Base-by-base conservation (phyloP, 2,329 filamentous ascomycete species). In the Cercospora nicotianae region DNA sequence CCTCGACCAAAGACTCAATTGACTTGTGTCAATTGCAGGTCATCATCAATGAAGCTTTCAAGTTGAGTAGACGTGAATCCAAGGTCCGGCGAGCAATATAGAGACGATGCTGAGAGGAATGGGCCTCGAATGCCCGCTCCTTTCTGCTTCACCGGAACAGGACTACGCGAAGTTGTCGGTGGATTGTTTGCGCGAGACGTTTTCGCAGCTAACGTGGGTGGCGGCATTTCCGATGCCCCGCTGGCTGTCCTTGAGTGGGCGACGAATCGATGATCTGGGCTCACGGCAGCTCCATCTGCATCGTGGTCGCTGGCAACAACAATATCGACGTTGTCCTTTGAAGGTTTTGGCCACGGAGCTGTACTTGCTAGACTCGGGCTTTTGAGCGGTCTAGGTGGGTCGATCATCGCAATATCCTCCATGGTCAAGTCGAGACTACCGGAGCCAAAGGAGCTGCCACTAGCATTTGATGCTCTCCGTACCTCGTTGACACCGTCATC, bases 351-450 rank as follows among this genome's bases (percentile, higher is more conserved):
- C 36, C 45, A 48, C 12, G 39, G 33, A 28, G 30, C 42, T 60
- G 63, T 55, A 23, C 63, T 59, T 20, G 45, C 58, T 20, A 62
- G 20, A 55, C 55, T 57, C 9, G 58, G 53, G 33, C 62, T 64
- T 18, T n/a, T 53, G 51, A 60, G 42, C 39, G 65, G 30, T 53
- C 55, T 65, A 39, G 73, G 63, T 58, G 72, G 65, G 20, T 75
- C 74, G n/a, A 78, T 68, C 48, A 78, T 75, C 36, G 81, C 79
- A 10, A 83, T 69, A 55, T 83, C 81, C 13, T 82, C 79, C 5
- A 77, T 70, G 0, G 79, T 79, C 57, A 82, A 77, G 59, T 81
- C 78, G 20, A 82, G 75, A 59, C 81, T 78, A 65, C 77, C 76
- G 2, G 78, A 77, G 45, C 71, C 78, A 20, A 81, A 82, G 2